These are phyloP conservation scores for Saccharomycopsis javanensis DNA, from an alignment of 805 yeast genomes.

Conservation along the genomic window DNA sequence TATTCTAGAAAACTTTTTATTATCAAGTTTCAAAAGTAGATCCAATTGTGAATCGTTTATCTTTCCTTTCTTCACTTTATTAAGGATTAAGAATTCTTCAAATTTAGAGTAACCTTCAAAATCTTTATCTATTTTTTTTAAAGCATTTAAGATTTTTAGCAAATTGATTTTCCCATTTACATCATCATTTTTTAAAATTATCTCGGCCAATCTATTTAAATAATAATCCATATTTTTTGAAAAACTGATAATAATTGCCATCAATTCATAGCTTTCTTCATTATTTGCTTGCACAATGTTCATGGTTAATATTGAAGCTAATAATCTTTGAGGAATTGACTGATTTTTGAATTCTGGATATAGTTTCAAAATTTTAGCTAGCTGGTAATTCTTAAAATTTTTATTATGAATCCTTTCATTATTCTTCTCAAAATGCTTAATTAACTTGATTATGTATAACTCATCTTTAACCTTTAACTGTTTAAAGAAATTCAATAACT, in stretches of 20 bases:
- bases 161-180: background rate
- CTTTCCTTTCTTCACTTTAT: background rate
- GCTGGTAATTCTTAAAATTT: background rate
- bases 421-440: background rate
- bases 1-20: background rate
- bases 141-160: background rate
- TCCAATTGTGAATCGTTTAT: background rate
- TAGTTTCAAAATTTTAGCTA: background rate
- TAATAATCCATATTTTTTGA: background rate
- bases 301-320: background rate
- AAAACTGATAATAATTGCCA: background rate
- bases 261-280: background rate
- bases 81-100: background rate
- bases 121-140: background rate
- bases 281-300: background rate
- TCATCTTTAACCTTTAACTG: background rate
- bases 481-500: background rate
- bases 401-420: background rate
- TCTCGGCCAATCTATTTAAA: background rate
- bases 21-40: background rate
- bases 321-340: background rate
- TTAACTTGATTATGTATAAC: background rate
- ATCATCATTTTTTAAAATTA: background rate
- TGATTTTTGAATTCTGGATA: background rate
- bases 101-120: background rate